Base-by-base conservation (phyloP, 1,139 yeast genomes). In the Zygosaccharomyces pseudobailii region DNA sequence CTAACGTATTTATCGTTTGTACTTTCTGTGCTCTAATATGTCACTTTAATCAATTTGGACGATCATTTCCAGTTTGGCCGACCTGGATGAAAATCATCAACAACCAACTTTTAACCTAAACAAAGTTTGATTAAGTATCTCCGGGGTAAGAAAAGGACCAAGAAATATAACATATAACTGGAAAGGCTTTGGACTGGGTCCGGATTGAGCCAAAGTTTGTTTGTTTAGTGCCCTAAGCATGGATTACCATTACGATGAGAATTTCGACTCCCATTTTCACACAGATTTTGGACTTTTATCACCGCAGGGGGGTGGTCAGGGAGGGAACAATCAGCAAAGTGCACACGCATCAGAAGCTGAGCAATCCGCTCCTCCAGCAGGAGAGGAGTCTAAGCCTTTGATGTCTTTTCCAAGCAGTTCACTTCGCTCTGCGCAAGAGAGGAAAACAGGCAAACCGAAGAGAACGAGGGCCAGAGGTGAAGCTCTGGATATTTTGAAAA, bases 391-490 rank as follows among this genome's bases (percentile, higher is more conserved):
- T 5, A 25, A 9, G 6, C 7, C 41, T 5, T 17, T 27, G 23
- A 34, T 10, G 22, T 21, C 41, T 28, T 38, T 25, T 19, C 41
- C 41, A 8, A 27, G 23, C 17, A 25, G 33, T 7, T 38, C 41
- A n/a, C 32, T 32, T 5, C 21, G 28, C 22, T 27, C 41, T 13
- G 34, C 41, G 3, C 41, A 46, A 25, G 44, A 40, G 17, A 44
- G 44, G 40, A 45, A 40, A 28, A 35, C 37, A 23, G 36, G 59
- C 4, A 58, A 57, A 43, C 47, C 61, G 5, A 70, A 71, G 48
- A 61, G 81, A 53, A 72, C 78, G 1, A 72, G 92, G 54, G 97
- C 97, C 1, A 83, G 90, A 4, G 95, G 96, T 0, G 94, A 85
- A 58, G 92, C 86, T 19, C 71, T 89, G 45, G 84, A 79, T 44